Base-by-base conservation (phyloP, 1,139 yeast species). In the Yamadazyma spencermartinsiae region DNA sequence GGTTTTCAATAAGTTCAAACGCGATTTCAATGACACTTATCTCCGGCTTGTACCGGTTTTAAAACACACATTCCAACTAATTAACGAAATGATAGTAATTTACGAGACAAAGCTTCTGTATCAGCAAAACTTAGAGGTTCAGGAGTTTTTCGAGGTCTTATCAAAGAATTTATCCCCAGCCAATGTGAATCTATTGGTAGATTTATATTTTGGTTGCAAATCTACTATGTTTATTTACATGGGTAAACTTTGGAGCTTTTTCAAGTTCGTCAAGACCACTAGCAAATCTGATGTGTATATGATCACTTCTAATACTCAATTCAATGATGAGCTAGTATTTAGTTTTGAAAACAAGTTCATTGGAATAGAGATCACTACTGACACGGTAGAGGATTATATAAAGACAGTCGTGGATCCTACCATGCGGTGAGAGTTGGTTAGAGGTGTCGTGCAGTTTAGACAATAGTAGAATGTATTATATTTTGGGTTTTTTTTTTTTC, bases 131-230 rank as follows among this genome's bases (percentile, higher is more conserved):
- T 16, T 38, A 1, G 39, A 36, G 7, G 20, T 43, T 3, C 40
- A 42, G 19, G 44, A 40, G 15, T 36, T 48, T 14, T 31, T 19
- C 27, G 35, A 36, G 16, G 32, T 39, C 12, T 32, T 55, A 23
- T 38, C 38, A 24, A 13, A 38, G 2, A 42, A 42, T 20, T 26
- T 54, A 7, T 25, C 43, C 10, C 14, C 20, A 1, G 36, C 27
- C 5, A 35, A 43, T 21, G 52, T 56, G 51, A 48, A 48, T n/a
- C 34, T 51, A 16, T 46, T 61, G 23, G 38, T 56, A 11, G 50
- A 61, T 36, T 36, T 43, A 12, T 58, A 51, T 41, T 65, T 62
- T 46, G 72, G 72, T 1, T 60, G 66, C 25, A 46, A 46, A 35
- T 63, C 58, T n/a, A 58, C 58, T 31, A 50, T 63, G 38, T 40